These are phyloP conservation scores for Sutorius australiensis DNA, from an alignment of 768 basidiomycete species.

Conservation along the genomic window DNA sequence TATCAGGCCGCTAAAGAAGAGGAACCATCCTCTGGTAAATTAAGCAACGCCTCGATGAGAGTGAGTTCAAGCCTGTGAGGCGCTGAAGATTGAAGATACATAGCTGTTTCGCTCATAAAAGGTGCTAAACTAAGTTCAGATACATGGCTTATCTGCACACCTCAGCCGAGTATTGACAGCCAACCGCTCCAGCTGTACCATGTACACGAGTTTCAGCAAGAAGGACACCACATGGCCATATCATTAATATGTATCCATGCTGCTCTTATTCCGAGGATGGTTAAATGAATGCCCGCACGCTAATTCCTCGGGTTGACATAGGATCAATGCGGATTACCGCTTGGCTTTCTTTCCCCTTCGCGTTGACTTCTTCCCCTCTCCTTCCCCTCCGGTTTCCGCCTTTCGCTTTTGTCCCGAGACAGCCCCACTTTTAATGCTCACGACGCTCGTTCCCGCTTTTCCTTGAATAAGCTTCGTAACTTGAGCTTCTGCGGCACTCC, in stretches of 20 bases:
- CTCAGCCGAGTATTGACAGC: background rate
- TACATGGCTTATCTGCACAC: too few relatives aligned
- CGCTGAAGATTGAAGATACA: too few relatives aligned
- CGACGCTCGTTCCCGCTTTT: slow-evolving; percentile 57
- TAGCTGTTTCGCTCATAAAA: too few relatives aligned
- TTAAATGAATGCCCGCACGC: background rate
- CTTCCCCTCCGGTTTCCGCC: slow-evolving; percentile 33
- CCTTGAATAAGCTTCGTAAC: slow-evolving; percentile 48
- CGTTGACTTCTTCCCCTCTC: slow-evolving; percentile 46
- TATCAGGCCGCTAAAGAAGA: background rate
- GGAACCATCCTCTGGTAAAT: background rate
- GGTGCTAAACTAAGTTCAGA: too few relatives aligned
- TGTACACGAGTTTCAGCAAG: too few relatives aligned
- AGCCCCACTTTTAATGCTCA: slow-evolving; percentile 61
- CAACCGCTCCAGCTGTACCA: too few relatives aligned
- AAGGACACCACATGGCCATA: too few relatives aligned
- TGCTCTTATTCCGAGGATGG: background rate
- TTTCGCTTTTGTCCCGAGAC: slow-evolving; percentile 58
- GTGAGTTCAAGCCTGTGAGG: background rate
- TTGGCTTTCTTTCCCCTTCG: slow-evolving; percentile 43
- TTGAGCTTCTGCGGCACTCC: slow-evolving; percentile 71
- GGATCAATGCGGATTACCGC: slow-evolving; percentile 16
- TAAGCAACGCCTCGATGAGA: background rate
- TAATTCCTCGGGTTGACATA: slow-evolving; percentile 1
- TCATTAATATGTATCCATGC: background rate